Evolutionary conservation across 2,329 filamentous ascomycete genomes (phyloP), one percentile per base, ranked within the genome.

Genomic region (Hymenoscyphus scutula): DNA sequence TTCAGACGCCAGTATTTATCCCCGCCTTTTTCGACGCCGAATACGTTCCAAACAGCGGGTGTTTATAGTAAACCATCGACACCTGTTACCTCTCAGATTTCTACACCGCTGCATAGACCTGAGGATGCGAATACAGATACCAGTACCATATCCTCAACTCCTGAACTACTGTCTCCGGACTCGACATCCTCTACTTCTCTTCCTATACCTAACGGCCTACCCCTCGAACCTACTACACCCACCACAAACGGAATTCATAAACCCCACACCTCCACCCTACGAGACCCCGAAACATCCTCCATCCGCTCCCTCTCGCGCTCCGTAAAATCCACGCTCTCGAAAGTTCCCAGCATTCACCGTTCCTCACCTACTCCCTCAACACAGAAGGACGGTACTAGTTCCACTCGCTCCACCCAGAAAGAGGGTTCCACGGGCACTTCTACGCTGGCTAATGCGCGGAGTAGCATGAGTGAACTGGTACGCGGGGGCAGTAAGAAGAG

Each of bases 1-100:
- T 98, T 98, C 76, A 85, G 95, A 37, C 85, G 95, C 41, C 95
- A 98, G 76, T 89, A 91, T 63, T 78, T 91, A 8, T 86, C 88
- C 58, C 79, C 89, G 2, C 93, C 93, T 0, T 98, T 88, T 73
- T 90, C 91, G 1, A 97, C 94, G 7, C 87, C 90, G 0, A 88
- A 90, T 68, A 87, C 87, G 0, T 94, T 96, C 76, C 89, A 90
- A 64, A 83, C 84, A 5, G 90, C 90, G 41, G 88, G 87, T 6
- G 85, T 89, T 37, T 94, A 91, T 72, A 74, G 70, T 61, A 73
- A 69, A 37, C 56, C 67, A 27, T 55, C 64, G 8, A 72, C 70
- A 8, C 68, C 71, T 4, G 64, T 60, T 5, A 59, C 69, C 6
- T 72, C 73, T 2, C 65, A 65, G 34, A 68, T 67, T 19, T 69